phyloP scores from a whole-genome alignment of 176 grass and related monocot genomes.

The Melocanna baccifera region DNA sequence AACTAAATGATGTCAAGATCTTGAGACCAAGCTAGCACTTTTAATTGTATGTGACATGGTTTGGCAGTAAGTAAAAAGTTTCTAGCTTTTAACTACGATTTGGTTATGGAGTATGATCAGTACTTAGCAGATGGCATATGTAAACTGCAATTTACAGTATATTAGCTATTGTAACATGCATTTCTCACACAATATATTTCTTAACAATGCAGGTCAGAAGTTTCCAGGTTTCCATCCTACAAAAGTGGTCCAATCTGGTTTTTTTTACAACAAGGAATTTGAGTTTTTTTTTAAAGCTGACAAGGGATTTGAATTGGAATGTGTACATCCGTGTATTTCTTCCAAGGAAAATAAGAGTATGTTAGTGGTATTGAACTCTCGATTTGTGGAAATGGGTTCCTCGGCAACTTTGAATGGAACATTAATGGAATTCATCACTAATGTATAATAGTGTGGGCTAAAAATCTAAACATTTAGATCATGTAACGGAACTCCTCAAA shows the following conservation, averaged over 20 bases:
- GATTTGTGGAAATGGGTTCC: too few relatives aligned
- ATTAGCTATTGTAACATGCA: background rate
- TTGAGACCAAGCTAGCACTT: too few relatives aligned
- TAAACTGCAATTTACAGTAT: background rate
- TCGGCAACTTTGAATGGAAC: too few relatives aligned
- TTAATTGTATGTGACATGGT: too few relatives aligned
- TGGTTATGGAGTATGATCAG: background rate
- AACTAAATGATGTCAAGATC: too few relatives aligned
- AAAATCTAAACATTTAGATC: background rate
- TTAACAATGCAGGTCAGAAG: slow-evolving; percentile 61
- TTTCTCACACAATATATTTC: slow-evolving; percentile 14
- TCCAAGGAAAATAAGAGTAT: too few relatives aligned
- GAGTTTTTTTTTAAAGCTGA: too few relatives aligned
- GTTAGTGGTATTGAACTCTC: too few relatives aligned
- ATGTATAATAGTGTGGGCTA: background rate
- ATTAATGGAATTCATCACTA: too few relatives aligned
- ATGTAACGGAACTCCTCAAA: background rate
- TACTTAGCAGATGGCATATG: background rate
- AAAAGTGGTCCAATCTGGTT: slow-evolving; percentile 60
- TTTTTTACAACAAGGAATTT: too few relatives aligned
- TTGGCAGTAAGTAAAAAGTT: slow-evolving; percentile 64
- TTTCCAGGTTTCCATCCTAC: slow-evolving; percentile 57
- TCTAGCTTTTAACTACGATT: background rate
- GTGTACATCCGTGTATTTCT: too few relatives aligned
- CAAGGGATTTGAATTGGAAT: too few relatives aligned